phyloP scores from a whole-genome alignment of 495 filamentous ascomycete genomes.

The Penicillium roqueforti region DNA sequence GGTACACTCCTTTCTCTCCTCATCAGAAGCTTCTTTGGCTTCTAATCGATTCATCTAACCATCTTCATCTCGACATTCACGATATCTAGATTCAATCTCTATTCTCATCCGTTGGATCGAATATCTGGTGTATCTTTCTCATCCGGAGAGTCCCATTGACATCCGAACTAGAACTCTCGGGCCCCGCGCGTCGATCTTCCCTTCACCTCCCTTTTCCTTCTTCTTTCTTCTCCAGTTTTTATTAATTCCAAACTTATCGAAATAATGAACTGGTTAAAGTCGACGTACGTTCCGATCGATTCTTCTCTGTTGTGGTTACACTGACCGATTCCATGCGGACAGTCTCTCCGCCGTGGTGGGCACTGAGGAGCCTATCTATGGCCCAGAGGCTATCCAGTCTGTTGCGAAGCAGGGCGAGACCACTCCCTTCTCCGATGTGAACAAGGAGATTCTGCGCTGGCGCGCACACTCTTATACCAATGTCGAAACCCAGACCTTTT shows the following conservation, averaged over 20 bases:
- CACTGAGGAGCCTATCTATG: conserved; percentile 95
- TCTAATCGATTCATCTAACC: not conserved
- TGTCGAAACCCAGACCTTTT: conserved; percentile 97
- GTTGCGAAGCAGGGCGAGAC: conserved; percentile 75
- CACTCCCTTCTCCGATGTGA: conserved; percentile 75
- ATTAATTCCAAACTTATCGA: conserved; percentile 3
- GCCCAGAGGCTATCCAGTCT: conserved; percentile 79
- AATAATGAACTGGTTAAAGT: conserved; percentile 69
- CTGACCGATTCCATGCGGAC: conserved; percentile 21
- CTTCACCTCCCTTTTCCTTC: conserved; percentile 21
- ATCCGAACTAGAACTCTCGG: conserved; percentile 26
- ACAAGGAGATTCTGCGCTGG: conserved; percentile 79
- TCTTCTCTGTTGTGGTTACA: conserved; percentile 8
- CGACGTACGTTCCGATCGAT: conserved; percentile 50
- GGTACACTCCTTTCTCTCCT: not conserved
- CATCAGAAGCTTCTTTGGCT: not conserved
- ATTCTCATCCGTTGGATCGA: not conserved
- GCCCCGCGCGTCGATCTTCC: conserved; percentile 34
- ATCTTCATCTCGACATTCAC: not conserved
- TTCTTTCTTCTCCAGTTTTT: conserved; percentile 10
- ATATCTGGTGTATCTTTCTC: not conserved
- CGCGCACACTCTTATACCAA: conserved; percentile 71
- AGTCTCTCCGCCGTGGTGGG: conserved; percentile 90
- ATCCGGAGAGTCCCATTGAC: conserved; percentile 15
- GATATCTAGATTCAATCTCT: not conserved